Evolutionary conservation across 371 early-diverging fungal genomes (phyloP), one percentile per base, ranked within the genome.

Genomic region (Mortierella sp.): DNA sequence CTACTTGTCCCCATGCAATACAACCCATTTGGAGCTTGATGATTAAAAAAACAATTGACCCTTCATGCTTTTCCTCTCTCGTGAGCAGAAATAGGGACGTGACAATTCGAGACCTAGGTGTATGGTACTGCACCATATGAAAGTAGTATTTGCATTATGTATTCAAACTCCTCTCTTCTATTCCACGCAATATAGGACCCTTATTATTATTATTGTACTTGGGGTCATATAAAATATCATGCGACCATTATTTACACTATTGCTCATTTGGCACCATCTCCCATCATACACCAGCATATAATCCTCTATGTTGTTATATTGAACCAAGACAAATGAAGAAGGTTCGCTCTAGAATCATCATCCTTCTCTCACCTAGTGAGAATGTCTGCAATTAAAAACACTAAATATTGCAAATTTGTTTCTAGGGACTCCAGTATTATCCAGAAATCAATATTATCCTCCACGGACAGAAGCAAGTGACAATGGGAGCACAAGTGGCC

Each of bases 191-290:
- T 8, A n/a, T 37, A 60, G 32, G 35, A 60, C 26, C 26, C 32
- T 37, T 40, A 58, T 10, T 54, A 29, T 28, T 8, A 6, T n/a
- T 8, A n/a, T 34, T 26, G 28, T 1, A 28, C 28, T 53, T n/a
- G n/a, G n/a, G 47, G 6, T 6, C 15, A 17, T 6, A 19, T 26
- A 53, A 26, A 28, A 10, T 53, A 13, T 53, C 53, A 53, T 53
- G 28, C 55, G 55, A 64, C 35, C 64, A 51, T 64, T 35, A n/a
- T 54, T 32, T 47, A 1, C 6, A 5, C 5, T 37, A 37, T 45
- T 53, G 53, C 28, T 53, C 53, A 23, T 47, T 51, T 64, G 15
- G 42, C 64, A 54, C 55, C 64, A 63, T 63, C 42, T 55, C 42
- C 55, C 64, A 55, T 64, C 64, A 63, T 53, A 26, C 1, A 15